Evolutionary conservation across 2,329 filamentous ascomycete genomes (phyloP), one percentile per base, ranked within the genome.

Genomic region (Alternaria rosae): DNA sequence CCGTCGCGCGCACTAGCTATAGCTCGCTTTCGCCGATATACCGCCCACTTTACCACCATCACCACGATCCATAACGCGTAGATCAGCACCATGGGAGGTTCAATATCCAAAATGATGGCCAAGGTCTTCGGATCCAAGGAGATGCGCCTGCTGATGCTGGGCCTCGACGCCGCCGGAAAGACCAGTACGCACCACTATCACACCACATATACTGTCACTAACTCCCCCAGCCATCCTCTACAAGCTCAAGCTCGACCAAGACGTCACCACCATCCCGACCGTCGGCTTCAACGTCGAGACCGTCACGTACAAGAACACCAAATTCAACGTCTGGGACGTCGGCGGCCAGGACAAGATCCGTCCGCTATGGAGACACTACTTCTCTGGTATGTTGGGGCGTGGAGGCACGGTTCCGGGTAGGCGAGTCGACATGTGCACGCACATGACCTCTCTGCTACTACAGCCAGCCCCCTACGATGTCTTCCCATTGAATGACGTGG

Each of bases 211-310:
- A 6, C 51, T 23, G 43, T 26, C 52, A 61, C 71, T 77, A 53
- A 76, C 62, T 20, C 35, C 44, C 25, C 32, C 70, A 85, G 83
- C 95, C 77, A 99, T 99, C 81, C 90, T 99, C 76, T 99, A 99
- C 88, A 99, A 99, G 89, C 90, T 99, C 83, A 99, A 99, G 89
- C 92, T 99, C 80, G 94, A 95, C 85, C 92, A 97, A 87, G 95
- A 97, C 81, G 95, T 98, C 82, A 98, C 95, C 80, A 99, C 95
- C 74, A 99, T 99, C 79, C 95, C 95, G 74, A 99, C 95, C 79
- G 97, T 98, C 79, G 95, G 95, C 78, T 99, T 99, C 91, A 99
- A 99, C 87, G 95, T 99, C 83, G 95, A 99, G 89, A 98, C 95
- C 59, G 95, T 99, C 82, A 94, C 97, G 82, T 98, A 98, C 88